Evolutionary conservation across 2,329 filamentous ascomycete species (phyloP).

Genomic region (Cercospora brassicicola): DNA sequence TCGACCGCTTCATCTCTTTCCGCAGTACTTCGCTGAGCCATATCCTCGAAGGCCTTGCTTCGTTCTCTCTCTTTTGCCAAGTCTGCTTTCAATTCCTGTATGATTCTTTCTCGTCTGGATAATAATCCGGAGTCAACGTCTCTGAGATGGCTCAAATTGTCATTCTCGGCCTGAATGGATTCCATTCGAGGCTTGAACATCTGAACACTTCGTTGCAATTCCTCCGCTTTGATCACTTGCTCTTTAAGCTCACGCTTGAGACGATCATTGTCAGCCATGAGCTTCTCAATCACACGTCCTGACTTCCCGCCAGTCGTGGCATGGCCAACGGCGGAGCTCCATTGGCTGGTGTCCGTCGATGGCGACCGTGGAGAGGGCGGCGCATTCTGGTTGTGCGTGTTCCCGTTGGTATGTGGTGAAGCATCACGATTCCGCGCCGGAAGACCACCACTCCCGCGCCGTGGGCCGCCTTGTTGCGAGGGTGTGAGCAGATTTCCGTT

Average conservation of each 20-base stretch:
- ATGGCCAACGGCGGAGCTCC: conserved; percentile 69
- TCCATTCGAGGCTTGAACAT: conserved; percentile 72
- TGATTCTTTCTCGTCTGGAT: conserved; percentile 70
- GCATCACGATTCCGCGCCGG: conserved; percentile 14
- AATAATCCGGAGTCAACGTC: conserved; percentile 70
- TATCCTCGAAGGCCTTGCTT: conserved; percentile 59
- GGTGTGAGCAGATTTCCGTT: conserved; percentile 23
- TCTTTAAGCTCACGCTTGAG: conserved; percentile 65
- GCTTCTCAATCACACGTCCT: conserved; percentile 74
- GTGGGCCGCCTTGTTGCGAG: conserved; percentile 20
- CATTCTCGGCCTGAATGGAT: conserved; percentile 65
- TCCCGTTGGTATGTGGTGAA: conserved; percentile 19
- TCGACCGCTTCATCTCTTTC: conserved; percentile 62
- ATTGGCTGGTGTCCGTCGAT: conserved; percentile 38
- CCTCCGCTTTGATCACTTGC: conserved; percentile 57
- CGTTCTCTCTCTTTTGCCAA: conserved; percentile 66
- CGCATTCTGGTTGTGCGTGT: conserved; percentile 8
- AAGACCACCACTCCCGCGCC: conserved; percentile 16
- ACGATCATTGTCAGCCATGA: conserved; percentile 77
- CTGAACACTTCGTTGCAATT: conserved; percentile 67
- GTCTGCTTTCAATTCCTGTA: conserved; percentile 65
- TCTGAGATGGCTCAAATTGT: conserved; percentile 67
- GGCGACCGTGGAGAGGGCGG: conserved; percentile 23
- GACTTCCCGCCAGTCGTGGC: conserved; percentile 65
- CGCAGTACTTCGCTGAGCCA: conserved; percentile 62